phyloP scores from a whole-genome alignment of 495 filamentous ascomycete species.

The Melanomma pulvis-pyrius region DNA sequence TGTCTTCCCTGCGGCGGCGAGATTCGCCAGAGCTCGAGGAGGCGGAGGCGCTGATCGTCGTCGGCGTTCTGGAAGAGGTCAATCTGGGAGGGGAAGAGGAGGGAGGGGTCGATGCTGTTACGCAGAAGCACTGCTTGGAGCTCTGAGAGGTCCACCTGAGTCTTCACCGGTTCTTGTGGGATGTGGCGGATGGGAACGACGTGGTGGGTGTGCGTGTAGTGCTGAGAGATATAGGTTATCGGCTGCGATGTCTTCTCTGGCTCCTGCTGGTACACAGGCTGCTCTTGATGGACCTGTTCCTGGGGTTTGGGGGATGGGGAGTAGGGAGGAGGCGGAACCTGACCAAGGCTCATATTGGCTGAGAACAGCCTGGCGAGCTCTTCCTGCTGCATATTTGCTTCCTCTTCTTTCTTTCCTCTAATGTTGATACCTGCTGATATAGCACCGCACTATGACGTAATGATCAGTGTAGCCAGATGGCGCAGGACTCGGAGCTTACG shows the following conservation, averaged over 20 bases:
- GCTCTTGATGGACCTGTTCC: conserved; percentile 14
- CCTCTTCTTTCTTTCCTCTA: conserved; percentile 36
- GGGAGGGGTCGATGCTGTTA: conserved; percentile 44
- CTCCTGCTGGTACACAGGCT: conserved; percentile 16
- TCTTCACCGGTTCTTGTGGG: conserved; percentile 34
- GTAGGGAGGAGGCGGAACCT: conserved; percentile 15
- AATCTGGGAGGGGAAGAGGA: conserved; percentile 46
- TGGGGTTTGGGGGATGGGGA: conserved; percentile 22
- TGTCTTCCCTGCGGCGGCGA: conserved; percentile 39
- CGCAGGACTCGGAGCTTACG: conserved; percentile 39
- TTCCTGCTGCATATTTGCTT: conserved; percentile 44
- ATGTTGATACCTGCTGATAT: conserved; percentile 42
- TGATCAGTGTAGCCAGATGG: conserved; percentile 31
- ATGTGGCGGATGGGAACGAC: conserved; percentile 41
- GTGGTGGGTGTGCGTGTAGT: conserved; percentile 45
- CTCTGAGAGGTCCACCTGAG: conserved; percentile 33
- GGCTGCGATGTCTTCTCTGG: conserved; percentile 21
- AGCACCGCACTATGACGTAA: conserved; percentile 45
- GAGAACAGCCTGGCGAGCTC: conserved; percentile 46
- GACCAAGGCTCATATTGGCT: conserved; percentile 41
- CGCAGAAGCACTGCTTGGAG: conserved; percentile 39
- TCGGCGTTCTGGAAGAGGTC: conserved; percentile 47
- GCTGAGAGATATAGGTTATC: conserved; percentile 43
- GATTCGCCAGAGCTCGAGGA: conserved; percentile 50
- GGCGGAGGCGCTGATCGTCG: conserved; percentile 44